Evolutionary conservation across 1,284 basidiomycete species (phyloP), one percentile per base, ranked within the genome.

Genomic region (Leccinum huronense): DNA sequence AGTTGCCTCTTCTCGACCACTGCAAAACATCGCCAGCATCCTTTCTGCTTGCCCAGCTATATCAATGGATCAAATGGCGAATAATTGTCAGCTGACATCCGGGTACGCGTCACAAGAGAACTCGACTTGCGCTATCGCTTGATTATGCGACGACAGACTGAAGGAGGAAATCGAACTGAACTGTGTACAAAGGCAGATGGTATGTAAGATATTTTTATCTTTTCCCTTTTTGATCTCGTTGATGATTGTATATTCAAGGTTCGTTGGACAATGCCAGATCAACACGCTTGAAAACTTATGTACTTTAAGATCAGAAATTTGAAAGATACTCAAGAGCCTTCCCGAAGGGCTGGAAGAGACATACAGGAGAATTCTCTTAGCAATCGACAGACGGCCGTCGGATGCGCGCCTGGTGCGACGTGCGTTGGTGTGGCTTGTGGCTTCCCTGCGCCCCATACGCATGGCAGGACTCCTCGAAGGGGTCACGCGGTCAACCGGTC

Each of bases 261-360:
- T 59, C 59, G 60, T 19, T 68, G 67, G 67, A 13, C 58, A 67
- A n/a, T 61, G 64, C 10, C 67, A 66, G 45, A 64, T 69, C 5
- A 51, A 64, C 34, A 34, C 58, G 2, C 56, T 69, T 11, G 57
- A 57, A 40, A 27, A 27, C 7, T 38, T 16, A 5, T 68, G 60
- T 48, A 33, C 3, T 4, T 57, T 54, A 0, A 19, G 57, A 34
- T 40, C 55, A 0, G 56, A 61, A 14, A 53, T 66, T 16, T 57
- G 57, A n/a, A 56, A 34, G 4, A 54, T 57, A 11, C 61, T 67
- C 14, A 3, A 56, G 19, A 62, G 57, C 19, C 65, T 65, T 13
- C 68, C 62, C 10, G 31, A 60, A 34, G 60, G 68, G 11, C 27
- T 68, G 3, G 68, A 69, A 54, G 66, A 61, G 23, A 67, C 68